These are phyloP conservation scores for Dicorynia guianensis DNA, from an alignment of 306 rosid genomes.

Conservation along the genomic window DNA sequence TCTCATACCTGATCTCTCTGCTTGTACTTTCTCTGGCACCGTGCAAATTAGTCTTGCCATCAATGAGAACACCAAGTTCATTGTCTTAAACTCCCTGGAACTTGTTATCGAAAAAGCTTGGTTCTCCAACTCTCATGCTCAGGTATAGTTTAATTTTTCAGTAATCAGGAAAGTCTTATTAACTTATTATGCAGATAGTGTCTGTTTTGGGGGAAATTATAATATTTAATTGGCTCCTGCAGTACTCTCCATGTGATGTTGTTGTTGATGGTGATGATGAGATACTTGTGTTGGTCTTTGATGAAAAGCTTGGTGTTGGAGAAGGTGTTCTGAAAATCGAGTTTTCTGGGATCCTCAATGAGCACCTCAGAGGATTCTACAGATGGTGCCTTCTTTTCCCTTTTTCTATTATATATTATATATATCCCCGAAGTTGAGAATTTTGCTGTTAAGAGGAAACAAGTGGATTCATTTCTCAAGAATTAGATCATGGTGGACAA, in stretches of 20 bases:
- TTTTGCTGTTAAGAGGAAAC: not conserved
- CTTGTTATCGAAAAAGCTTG: slow-evolving; percentile 53
- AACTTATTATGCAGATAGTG: slow-evolving; percentile 28
- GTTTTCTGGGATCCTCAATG: slow-evolving; percentile 66
- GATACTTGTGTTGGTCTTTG: slow-evolving; percentile 62
- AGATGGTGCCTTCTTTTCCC: slow-evolving; percentile 47
- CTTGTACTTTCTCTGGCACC: slow-evolving; percentile 57
- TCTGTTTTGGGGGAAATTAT: slow-evolving; percentile 2
- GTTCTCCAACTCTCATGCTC: slow-evolving; percentile 49
- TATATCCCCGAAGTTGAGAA: not conserved
- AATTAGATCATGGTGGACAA: not conserved
- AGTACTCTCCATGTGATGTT: slow-evolving; percentile 53
- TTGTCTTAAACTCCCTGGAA: slow-evolving; percentile 64
- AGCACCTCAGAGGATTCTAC: slow-evolving; percentile 63
- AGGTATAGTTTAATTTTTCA: slow-evolving; percentile 41
- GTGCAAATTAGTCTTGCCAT: slow-evolving; percentile 47
- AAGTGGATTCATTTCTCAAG: not conserved
- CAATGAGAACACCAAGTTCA: slow-evolving; percentile 46
- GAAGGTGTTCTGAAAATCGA: slow-evolving; percentile 62
- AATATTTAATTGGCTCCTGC: slow-evolving; percentile 31
- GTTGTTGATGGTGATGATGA: slow-evolving; percentile 62
- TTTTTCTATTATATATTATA: not conserved
- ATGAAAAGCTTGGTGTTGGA: slow-evolving; percentile 55
- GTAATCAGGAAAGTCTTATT: not conserved
- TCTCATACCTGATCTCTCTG: slow-evolving; percentile 60